Percentiles rank a stretch among this genome's conserved stretches.
Conservation (phyloP, 2,329 filamentous ascomycete species). For the Myotisia sp. region DNA sequence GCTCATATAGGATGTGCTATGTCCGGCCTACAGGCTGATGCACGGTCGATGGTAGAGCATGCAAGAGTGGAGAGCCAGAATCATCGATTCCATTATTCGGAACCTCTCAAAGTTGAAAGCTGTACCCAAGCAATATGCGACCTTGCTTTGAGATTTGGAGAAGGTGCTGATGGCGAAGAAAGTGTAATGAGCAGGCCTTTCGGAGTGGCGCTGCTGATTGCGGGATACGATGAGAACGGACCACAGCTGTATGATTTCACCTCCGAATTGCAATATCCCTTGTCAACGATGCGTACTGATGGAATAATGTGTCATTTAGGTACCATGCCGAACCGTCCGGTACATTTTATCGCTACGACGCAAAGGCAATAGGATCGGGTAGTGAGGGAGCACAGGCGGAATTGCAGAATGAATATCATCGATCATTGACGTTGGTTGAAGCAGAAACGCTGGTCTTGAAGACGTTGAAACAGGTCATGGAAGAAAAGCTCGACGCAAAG, state of each 20-base stretch:
- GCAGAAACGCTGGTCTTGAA: constrained; percentile 92
- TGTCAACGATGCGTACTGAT: no score
- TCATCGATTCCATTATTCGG: constrained; percentile 96
- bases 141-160: constrained; percentile 85
- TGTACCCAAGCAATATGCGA: constrained; percentile 99
- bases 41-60: constrained; percentile 95
- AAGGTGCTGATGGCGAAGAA: constrained; percentile 94
- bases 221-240: constrained; percentile 92
- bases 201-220: constrained; percentile 89
- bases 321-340: constrained; percentile 97
- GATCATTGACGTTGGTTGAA: constrained; percentile 82
- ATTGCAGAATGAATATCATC: constrained; percentile 97
- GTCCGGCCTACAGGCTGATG: constrained; percentile 93
- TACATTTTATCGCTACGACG: constrained; percentile 97
- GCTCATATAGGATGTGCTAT: constrained; percentile 98
- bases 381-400: constrained; percentile 96
- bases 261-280: background rate
- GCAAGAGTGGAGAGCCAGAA: constrained; percentile 94
- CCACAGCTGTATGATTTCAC: constrained; percentile 57
- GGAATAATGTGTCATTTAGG: constrained; percentile 29
- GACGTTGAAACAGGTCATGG: constrained; percentile 99
- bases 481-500: constrained; percentile 97
- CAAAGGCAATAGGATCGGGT: constrained; percentile 94
- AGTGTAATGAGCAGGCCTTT: constrained; percentile 98
- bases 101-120: constrained; percentile 87